Base-by-base conservation (phyloP, 2,329 filamentous ascomycete species). In the Neurospora sp. region DNA sequence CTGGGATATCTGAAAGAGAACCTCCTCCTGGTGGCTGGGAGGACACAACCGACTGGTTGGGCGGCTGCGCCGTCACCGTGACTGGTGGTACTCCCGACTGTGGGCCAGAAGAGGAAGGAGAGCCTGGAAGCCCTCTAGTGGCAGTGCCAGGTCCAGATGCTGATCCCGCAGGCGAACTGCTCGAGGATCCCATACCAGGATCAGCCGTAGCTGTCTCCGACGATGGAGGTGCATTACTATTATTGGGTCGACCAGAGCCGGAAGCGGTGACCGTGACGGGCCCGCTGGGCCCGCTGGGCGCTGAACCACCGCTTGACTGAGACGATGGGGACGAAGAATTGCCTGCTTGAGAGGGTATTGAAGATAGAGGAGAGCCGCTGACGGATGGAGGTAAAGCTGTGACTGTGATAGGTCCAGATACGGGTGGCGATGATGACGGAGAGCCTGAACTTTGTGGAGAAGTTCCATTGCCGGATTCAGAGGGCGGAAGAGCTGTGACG, bases 211-310 rank as follows among this genome's bases (percentile, higher is more conserved):
- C 13, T 36, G 52, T 62, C 7, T 33, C 28, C 15, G 15, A 33
- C 3, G 28, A 36, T 33, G 23, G 7, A 13, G 52, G 52, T 15
- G 23, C 23, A 33, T 58, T 17, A 2, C 46, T 58, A 58, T 17
- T 33, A 33, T 23, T 62, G 52, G 52, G 52, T 17, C 52, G 23
- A 62, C 52, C 52, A 8, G 52, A 5, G 5, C 15, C 68, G 19
- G 68, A 69, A 28, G 62, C 68, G 4, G 68, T 69, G 17, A 67
- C 40, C 13, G 46, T 67, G 15, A 69, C 68, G 3, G 68, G 66
- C n/a, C 52, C 39, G 38, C 28, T 52, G 5, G 66, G 39, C 33
- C 52, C 39, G 38, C 28, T 52, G 5, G 66, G 39, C n/a, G 33
- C 68, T 15, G 38, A 69, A 15, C 33, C 40, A n/a, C 23, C 15